Evolutionary conservation across 2,329 filamentous ascomycete species (phyloP).

Genomic region (Exophiala dermatitidis): DNA sequence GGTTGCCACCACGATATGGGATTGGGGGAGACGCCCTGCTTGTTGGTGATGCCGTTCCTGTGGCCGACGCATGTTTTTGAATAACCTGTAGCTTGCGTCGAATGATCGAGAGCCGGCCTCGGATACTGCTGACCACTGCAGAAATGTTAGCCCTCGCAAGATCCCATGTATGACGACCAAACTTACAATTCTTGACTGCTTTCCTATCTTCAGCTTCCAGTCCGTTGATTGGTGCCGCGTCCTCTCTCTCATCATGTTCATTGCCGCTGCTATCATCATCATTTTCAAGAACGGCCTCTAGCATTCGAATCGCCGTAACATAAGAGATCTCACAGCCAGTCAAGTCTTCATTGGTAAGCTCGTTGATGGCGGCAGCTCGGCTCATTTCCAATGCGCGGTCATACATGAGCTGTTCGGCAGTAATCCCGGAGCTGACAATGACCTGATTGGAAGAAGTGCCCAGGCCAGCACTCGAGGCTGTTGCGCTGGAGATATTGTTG

Average conservation of each 20-base stretch:
- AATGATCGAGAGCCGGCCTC: conserved; percentile 40
- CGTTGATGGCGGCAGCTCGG: conserved; percentile 84
- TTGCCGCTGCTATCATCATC: conserved; percentile 50
- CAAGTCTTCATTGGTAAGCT: conserved; percentile 86
- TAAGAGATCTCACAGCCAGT: conserved; percentile 86
- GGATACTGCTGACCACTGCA: conserved; percentile 45
- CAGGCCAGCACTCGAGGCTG: conserved; percentile 49
- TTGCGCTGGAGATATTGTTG: conserved; percentile 61
- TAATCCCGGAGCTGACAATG: conserved; percentile 77
- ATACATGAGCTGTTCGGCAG: conserved; percentile 96
- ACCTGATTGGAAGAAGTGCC: conserved; percentile 70
- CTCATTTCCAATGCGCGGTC: conserved; percentile 97
- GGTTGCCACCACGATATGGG: conserved; percentile 19
- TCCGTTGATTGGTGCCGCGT: conserved; percentile 37
- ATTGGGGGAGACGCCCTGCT: conserved; percentile 24
- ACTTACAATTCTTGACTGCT: conserved; percentile 46
- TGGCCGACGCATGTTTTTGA: conserved; percentile 41
- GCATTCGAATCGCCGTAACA: conserved; percentile 84
- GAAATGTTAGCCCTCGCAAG: conserved; percentile 25
- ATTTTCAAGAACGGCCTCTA: conserved; percentile 85
- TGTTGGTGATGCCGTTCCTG: conserved; percentile 28
- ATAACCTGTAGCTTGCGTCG: conserved; percentile 45
- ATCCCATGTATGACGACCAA: neutral
- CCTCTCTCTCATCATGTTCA: conserved; percentile 29
- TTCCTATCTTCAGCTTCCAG: conserved; percentile 43